Evolutionary conservation across 2,329 filamentous ascomycete species (phyloP).

Genomic region (Dactylellina cionopaga): DNA sequence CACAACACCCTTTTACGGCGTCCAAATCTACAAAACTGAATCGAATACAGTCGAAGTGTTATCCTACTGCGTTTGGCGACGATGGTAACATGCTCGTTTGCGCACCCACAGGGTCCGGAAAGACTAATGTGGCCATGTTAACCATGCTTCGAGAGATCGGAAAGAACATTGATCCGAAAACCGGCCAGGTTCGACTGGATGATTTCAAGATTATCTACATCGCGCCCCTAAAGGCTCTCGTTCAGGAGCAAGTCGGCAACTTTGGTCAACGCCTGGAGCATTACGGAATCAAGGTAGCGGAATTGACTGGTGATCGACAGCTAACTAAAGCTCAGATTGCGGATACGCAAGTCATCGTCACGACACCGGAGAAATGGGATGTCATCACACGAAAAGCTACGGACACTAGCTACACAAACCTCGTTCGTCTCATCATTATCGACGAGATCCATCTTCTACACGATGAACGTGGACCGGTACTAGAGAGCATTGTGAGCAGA

Average conservation of each 20-base stretch:
- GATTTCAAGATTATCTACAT: slow-evolving; percentile 99
- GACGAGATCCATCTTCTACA: slow-evolving; percentile 98
- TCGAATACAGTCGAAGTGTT: slow-evolving; percentile 94
- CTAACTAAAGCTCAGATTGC: slow-evolving; percentile 98
- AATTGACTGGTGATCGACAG: slow-evolving; percentile 95
- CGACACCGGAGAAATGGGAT: slow-evolving; percentile 98
- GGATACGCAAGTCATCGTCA: slow-evolving; percentile 97
- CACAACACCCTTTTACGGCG: slow-evolving; percentile 75
- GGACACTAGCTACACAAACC: slow-evolving; percentile 93
- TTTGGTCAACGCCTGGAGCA: slow-evolving; percentile 90
- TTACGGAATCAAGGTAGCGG: slow-evolving; percentile 91
- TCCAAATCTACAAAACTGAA: slow-evolving; percentile 87
- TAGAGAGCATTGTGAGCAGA: slow-evolving; percentile 95
- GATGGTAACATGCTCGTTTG: slow-evolving; percentile 99
- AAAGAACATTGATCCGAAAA: slow-evolving; percentile 87
- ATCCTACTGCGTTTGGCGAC: slow-evolving; percentile 85
- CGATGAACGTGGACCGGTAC: slow-evolving; percentile 93
- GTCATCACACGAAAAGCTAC: slow-evolving; percentile 98
- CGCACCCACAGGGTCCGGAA: slow-evolving; percentile 94
- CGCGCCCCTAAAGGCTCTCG: slow-evolving; percentile 91
- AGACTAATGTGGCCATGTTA: slow-evolving; percentile 98
- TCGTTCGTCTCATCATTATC: slow-evolving; percentile 95
- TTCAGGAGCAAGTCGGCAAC: slow-evolving; percentile 98
- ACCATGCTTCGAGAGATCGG: slow-evolving; percentile 95
- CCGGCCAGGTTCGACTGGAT: slow-evolving; percentile 93